Percentiles rank a stretch among this genome's conserved stretches.
Conservation (phyloP, 495 filamentous ascomycete genomes). For the Neurospora sp. region DNA sequence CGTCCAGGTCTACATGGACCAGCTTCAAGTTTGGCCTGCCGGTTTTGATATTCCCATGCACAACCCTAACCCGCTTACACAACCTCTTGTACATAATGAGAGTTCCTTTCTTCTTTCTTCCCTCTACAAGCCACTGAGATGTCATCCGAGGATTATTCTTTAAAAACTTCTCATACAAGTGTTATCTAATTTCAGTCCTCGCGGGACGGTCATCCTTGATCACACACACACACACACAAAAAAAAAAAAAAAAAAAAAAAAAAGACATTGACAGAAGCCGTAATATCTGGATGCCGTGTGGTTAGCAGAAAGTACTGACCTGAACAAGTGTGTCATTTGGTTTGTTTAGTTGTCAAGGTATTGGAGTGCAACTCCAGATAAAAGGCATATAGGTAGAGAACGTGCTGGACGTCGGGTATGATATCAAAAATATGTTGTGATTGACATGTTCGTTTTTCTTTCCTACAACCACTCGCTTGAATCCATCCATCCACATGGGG, state of each 20-base stretch:
- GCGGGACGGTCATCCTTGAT: no score
- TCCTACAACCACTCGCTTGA: not conserved
- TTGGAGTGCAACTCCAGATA: not conserved
- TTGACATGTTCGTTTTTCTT: not conserved
- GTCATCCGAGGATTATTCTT: not conserved
- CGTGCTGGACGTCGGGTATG: not conserved
- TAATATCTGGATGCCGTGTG: not conserved
- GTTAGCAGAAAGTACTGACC: not conserved
- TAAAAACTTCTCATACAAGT: not conserved
- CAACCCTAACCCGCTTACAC: not conserved
- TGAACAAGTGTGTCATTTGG: not conserved
- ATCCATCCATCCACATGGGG: not conserved
- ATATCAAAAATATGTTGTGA: not conserved
- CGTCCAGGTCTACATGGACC: not conserved
- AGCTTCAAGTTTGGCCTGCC: not conserved
- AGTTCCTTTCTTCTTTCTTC: not conserved
- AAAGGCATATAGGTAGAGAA: not conserved
- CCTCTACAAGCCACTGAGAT: not conserved
- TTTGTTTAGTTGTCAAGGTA: not conserved
- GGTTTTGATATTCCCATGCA: not conserved
- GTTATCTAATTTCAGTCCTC: not conserved
- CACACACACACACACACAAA: no score
- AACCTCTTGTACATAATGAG: not conserved
- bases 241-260: not conserved
- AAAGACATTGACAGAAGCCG: not conserved